Percentiles rank a stretch among this genome's conserved stretches.
Evolutionary conservation across 2,329 filamentous ascomycete genomes (phyloP).

Genomic region (Phialophora chinensis): DNA sequence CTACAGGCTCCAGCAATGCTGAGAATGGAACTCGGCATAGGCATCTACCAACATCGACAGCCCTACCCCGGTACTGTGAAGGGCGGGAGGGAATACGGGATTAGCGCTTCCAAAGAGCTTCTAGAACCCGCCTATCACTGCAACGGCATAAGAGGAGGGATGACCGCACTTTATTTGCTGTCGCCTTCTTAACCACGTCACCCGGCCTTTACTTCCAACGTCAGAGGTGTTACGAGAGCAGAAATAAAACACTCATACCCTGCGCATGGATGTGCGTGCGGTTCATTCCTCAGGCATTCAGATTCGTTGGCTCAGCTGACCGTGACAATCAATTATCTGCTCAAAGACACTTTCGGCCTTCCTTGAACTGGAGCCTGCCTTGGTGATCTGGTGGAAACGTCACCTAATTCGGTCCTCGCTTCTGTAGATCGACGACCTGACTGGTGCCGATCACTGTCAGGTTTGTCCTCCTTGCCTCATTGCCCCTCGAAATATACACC

Average conservation of each 20-base stretch:
- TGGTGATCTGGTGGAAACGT: conserved; percentile 5
- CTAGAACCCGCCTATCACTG: conserved; percentile 30
- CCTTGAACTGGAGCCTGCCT: conserved; percentile 2
- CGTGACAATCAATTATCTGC: not conserved
- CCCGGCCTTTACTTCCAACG: not conserved
- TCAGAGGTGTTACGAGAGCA: not conserved
- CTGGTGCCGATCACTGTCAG: conserved; percentile 9
- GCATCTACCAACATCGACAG: not conserved
- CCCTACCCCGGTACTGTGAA: not conserved
- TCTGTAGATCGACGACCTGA: conserved; percentile 23
- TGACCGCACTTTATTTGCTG: conserved; percentile 3
- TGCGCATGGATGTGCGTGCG: not conserved
- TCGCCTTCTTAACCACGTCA: not conserved
- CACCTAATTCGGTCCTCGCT: conserved; percentile 17
- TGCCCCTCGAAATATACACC: not conserved
- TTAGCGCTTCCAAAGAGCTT: conserved; percentile 25
- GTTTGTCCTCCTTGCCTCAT: conserved; percentile 3
- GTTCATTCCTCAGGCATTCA: conserved; percentile 2
- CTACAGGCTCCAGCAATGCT: conserved; percentile 4
- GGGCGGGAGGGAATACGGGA: conserved; percentile 4
- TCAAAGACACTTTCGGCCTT: not conserved
- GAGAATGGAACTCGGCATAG: not conserved
- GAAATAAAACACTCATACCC: conserved; percentile 2
- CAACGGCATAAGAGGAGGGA: not conserved
- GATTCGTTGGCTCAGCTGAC: conserved; percentile 12